phyloP scores from a whole-genome alignment of 2,329 filamentous ascomycete genomes.

The Macroventuria anomochaeta region DNA sequence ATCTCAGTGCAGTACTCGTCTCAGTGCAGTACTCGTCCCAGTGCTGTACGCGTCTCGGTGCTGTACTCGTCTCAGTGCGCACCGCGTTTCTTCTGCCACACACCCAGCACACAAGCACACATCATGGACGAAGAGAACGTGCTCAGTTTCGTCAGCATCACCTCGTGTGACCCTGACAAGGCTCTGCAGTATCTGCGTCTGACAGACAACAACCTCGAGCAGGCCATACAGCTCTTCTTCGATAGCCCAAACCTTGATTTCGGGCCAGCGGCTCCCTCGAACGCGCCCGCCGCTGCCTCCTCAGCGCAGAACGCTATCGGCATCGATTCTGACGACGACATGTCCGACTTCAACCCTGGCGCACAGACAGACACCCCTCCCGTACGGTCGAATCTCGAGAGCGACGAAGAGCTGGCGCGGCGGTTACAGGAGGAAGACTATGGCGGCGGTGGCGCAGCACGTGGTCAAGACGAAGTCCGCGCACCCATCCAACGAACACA shows the following conservation, averaged over 20 bases:
- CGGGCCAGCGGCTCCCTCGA: conserved; percentile 46
- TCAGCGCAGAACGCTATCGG: conserved; percentile 67
- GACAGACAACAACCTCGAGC: conserved; percentile 81
- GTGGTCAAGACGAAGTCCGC: conserved; percentile 68
- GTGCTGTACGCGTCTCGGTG: conserved; percentile 9
- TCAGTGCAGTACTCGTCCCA: conserved; percentile 10
- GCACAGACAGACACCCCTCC: conserved; percentile 39
- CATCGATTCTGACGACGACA: conserved; percentile 78
- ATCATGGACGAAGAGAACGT: conserved; percentile 63
- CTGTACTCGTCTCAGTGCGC: conserved; percentile 9
- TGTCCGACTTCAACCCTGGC: conserved; percentile 55
- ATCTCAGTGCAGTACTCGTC: conserved; percentile 10
- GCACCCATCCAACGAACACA: conserved; percentile 91
- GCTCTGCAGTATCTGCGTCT: conserved; percentile 85
- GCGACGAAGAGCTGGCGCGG: conserved; percentile 92
- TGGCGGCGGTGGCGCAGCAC: conserved; percentile 53
- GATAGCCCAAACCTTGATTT: conserved; percentile 79
- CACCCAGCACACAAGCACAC: conserved; percentile 12
- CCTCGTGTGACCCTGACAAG: conserved; percentile 73
- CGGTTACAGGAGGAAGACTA: conserved; percentile 93
- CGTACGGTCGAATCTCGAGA: conserved; percentile 64
- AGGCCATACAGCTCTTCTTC: conserved; percentile 89
- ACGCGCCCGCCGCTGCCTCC: conserved; percentile 42
- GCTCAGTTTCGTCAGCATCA: conserved; percentile 80
- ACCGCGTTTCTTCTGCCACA: neutral